Percentiles rank a stretch among this genome's conserved stretches.
Conservation (phyloP, 805 yeast species). For the Myxozyma sirexii region DNA sequence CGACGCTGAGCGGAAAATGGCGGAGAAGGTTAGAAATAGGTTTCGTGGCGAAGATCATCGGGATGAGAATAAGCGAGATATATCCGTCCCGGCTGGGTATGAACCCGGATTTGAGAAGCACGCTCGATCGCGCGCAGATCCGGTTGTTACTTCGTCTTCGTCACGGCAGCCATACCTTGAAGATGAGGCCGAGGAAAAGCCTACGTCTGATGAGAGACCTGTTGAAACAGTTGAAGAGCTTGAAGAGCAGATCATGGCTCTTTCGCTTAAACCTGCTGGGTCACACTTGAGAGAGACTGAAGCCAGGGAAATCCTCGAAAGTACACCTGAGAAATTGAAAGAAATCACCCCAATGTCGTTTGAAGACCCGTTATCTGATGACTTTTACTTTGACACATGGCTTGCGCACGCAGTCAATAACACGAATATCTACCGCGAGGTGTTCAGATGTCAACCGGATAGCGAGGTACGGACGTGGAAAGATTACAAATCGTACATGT, state of each 20-base stretch:
- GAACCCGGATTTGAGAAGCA: neutral
- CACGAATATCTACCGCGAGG: constrained; percentile 75
- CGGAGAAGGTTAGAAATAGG: constrained; percentile 6
- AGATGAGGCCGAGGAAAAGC: neutral
- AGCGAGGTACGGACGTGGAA: constrained; percentile 87
- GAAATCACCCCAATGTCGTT: constrained; percentile 87
- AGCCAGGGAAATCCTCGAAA: constrained; percentile 53
- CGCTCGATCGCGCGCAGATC: neutral
- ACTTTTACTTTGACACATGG: constrained; percentile 86
- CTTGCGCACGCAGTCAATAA: constrained; percentile 78
- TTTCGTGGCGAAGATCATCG: neutral
- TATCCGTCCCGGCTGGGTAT: constrained; percentile 22
- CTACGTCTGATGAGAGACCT: neutral
- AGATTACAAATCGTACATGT: constrained; percentile 61
- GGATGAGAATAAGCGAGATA: constrained; percentile 9
- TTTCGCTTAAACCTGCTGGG: constrained; percentile 24
- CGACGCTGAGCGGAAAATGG: constrained; percentile 25
- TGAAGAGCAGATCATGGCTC: constrained; percentile 2
- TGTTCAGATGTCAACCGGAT: constrained; percentile 95
- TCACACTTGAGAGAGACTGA: constrained; percentile 23
- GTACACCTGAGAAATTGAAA: constrained; percentile 42
- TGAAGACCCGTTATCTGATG: constrained; percentile 81
- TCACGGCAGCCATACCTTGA: constrained; percentile 9
- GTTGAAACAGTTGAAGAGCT: neutral
- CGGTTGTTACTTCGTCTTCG: neutral